phyloP scores from a whole-genome alignment of 345 rosid species.

The Citrus australasica region DNA sequence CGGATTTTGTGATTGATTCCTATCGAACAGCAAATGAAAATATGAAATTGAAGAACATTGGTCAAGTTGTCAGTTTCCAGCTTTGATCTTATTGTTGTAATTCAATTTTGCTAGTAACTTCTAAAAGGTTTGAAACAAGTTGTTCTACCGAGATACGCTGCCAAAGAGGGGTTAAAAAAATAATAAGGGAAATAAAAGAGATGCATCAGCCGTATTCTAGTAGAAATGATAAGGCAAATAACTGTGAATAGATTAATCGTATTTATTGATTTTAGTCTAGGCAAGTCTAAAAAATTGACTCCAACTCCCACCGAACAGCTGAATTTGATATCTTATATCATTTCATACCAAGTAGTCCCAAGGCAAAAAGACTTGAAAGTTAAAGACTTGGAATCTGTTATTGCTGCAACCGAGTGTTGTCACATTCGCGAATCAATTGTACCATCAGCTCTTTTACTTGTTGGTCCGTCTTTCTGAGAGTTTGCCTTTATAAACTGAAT shows the following conservation, averaged over 20 bases:
- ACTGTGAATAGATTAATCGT: too few relatives aligned
- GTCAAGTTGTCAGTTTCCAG: background rate
- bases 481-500: conserved; percentile 42
- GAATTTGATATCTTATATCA: background rate
- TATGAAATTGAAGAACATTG: too few relatives aligned
- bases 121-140: too few relatives aligned
- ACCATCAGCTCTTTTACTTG: background rate
- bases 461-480: conserved; percentile 1
- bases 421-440: conserved; percentile 16
- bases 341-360: background rate
- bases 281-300: too few relatives aligned
- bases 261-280: too few relatives aligned
- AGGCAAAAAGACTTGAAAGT: background rate
- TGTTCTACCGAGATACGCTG: background rate
- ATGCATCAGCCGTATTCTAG: background rate
- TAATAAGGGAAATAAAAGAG: background rate
- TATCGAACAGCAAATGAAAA: too few relatives aligned
- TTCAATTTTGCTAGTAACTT: too few relatives aligned
- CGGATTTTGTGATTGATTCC: background rate
- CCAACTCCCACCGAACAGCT: background rate
- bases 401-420: background rate
- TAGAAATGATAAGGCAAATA: too few relatives aligned
- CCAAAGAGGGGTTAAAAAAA: background rate
- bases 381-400: background rate
- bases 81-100: background rate